Conservation (phyloP, 2,329 filamentous ascomycete species). For the Colletotrichum orbiculare region DNA sequence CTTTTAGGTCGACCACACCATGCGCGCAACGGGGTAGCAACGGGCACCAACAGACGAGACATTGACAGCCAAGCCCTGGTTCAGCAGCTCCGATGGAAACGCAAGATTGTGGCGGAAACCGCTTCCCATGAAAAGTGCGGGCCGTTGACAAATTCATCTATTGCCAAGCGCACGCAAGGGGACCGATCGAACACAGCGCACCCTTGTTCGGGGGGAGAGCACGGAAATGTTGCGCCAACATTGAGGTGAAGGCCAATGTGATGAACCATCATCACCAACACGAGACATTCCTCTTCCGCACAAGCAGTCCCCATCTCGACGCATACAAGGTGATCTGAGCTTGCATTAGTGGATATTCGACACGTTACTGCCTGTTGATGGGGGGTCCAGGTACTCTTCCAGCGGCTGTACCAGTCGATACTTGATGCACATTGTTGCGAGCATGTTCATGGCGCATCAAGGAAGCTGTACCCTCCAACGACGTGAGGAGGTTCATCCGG, state of each 20-base stretch:
- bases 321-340: constrained; percentile 22
- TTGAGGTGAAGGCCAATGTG: constrained; percentile 4
- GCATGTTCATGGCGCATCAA: background rate
- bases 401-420: constrained; percentile 36
- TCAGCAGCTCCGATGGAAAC: background rate
- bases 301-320: constrained; percentile 15
- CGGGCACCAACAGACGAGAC: constrained; percentile 4
- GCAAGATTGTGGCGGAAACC: constrained; percentile 12
- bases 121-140: constrained; percentile 23
- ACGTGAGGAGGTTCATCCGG: constrained; percentile 8
- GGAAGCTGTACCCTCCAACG: constrained; percentile 1
- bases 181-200: background rate
- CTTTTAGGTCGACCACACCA: background rate
- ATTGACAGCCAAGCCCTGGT: constrained; percentile 8
- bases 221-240: constrained; percentile 6
- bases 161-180: background rate
- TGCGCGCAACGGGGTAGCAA: background rate
- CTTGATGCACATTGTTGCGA: constrained; percentile 11
- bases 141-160: constrained; percentile 20
- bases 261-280: constrained; percentile 17
- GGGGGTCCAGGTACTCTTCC: constrained; percentile 28
- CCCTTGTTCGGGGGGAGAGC: constrained; percentile 9
- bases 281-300: constrained; percentile 4
- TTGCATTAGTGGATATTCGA: constrained; percentile 33
- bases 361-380: constrained; percentile 20